Conservation (phyloP, 805 yeast genomes). For the Schwanniomyces sp. region DNA sequence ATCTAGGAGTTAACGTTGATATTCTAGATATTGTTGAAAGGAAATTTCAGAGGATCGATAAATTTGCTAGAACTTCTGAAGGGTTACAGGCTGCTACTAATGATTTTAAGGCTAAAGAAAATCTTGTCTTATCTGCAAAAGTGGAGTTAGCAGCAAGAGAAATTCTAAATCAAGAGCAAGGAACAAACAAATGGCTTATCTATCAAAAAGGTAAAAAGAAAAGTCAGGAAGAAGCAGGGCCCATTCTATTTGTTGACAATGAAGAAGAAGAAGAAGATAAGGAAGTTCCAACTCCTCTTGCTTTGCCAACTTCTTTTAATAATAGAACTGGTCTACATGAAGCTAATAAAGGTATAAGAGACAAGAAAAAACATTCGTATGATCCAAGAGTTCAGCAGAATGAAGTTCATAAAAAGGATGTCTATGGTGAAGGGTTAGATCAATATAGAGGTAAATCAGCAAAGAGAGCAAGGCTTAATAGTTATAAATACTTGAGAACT, state of each 20-base stretch:
- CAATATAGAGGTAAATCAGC: slow-evolving; percentile 50
- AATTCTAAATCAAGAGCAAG: slow-evolving; percentile 50
- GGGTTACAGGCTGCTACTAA: slow-evolving; percentile 50
- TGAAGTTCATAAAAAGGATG: slow-evolving; percentile 66
- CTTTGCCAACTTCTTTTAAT: slow-evolving; percentile 66
- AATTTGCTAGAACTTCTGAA: slow-evolving; percentile 38
- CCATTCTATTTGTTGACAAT: slow-evolving; percentile 26
- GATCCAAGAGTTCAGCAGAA: slow-evolving; percentile 79
- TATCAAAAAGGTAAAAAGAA: slow-evolving; percentile 18
- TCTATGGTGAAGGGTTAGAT: slow-evolving; percentile 75
- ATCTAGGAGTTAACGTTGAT: slow-evolving; percentile 91
- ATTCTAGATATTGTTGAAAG: slow-evolving; percentile 78
- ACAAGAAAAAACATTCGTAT: slow-evolving; percentile 73
- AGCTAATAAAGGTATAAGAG: slow-evolving; percentile 82
- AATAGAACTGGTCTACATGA: slow-evolving; percentile 74
- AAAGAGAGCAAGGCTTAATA: slow-evolving; percentile 50
- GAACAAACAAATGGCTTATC: slow-evolving; percentile 48
- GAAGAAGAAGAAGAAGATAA: slow-evolving; percentile 22
- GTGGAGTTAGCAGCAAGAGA: slow-evolving; percentile 75
- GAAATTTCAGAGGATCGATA: slow-evolving; percentile 53
- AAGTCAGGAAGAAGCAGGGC: slow-evolving; percentile 10
- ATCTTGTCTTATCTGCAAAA: slow-evolving; percentile 56
- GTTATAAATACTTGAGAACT: slow-evolving; percentile 53
- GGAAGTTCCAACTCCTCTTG: slow-evolving; percentile 29
- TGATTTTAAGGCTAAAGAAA: slow-evolving; percentile 32